Percentiles rank a stretch among this genome's conserved stretches.
phyloP scores from a whole-genome alignment of 139 green algal species.

The Coccomyxa sp. region DNA sequence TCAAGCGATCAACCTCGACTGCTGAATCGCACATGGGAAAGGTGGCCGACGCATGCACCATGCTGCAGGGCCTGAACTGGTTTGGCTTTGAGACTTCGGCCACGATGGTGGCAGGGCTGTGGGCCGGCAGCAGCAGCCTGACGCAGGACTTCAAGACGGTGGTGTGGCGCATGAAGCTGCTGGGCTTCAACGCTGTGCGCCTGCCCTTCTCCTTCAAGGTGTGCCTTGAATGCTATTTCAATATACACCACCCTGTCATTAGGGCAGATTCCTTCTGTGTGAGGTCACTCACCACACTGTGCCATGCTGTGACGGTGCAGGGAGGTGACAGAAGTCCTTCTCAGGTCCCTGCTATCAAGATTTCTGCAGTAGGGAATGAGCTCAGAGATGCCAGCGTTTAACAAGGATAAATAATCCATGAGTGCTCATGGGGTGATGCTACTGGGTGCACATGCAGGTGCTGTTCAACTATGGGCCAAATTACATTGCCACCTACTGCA shows the following conservation, averaged over 20 bases:
- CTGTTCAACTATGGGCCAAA: neutral
- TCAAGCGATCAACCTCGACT: too few relatives aligned
- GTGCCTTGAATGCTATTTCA: neutral
- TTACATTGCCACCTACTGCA: neutral
- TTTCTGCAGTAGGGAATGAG: too few relatives aligned
- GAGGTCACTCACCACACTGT: too few relatives aligned
- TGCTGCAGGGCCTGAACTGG: conserved; percentile 8
- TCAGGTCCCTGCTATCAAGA: too few relatives aligned
- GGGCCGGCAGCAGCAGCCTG: neutral
- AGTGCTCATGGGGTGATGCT: neutral
- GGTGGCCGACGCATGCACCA: too few relatives aligned
- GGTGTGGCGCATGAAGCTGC: conserved; percentile 46
- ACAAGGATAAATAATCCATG: too few relatives aligned
- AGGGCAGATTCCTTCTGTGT: neutral
- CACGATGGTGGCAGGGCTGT: conserved; percentile 5
- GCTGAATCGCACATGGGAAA: too few relatives aligned
- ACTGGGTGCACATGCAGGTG: neutral
- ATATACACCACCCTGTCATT: neutral
- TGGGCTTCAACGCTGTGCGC: conserved; percentile 56
- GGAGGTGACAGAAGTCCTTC: too few relatives aligned
- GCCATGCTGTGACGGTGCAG: too few relatives aligned
- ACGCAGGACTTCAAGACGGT: conserved; percentile 39
- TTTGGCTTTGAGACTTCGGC: conserved; percentile 5
- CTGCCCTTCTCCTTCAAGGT: conserved; percentile 41
- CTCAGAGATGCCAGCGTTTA: too few relatives aligned